Percentiles rank a stretch among this genome's conserved stretches.
Evolutionary conservation across 2,329 filamentous ascomycete genomes (phyloP).

Genomic region (Ophiobolus disseminans): DNA sequence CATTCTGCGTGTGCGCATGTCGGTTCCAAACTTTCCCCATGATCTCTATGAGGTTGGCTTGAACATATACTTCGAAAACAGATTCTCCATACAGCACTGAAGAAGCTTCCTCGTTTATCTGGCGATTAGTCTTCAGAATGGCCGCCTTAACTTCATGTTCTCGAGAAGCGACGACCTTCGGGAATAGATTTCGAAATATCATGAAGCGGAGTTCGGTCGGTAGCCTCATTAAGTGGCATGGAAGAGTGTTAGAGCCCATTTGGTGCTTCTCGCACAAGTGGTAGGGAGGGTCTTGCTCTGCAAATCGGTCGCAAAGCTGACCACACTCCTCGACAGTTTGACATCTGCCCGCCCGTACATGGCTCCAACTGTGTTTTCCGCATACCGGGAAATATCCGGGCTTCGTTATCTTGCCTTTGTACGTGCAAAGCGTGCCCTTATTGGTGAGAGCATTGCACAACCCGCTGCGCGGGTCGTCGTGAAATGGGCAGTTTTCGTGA

Average conservation of each 20-base stretch:
- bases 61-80: constrained; percentile 8
- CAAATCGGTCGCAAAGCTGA: constrained; percentile 13
- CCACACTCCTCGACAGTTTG: constrained; percentile 24
- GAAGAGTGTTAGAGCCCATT: constrained; percentile 13
- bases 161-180: constrained; percentile 1
- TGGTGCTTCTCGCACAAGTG: constrained; percentile 20
- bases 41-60: not conserved
- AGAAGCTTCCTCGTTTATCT: constrained; percentile 19
- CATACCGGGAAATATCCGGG: constrained; percentile 13
- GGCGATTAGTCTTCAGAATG: constrained; percentile 18
- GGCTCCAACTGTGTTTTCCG: not conserved
- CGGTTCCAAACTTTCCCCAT: constrained; percentile 2
- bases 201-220: constrained; percentile 24
- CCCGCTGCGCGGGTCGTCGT: not conserved
- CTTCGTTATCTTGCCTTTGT: constrained; percentile 1
- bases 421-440: constrained; percentile 6
- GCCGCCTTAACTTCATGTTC: not conserved
- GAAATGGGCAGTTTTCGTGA: constrained; percentile 7
- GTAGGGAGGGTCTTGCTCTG: constrained; percentile 9
- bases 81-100: constrained; percentile 17
- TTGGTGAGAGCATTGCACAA: constrained; percentile 9
- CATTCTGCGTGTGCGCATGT: not conserved
- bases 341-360: constrained; percentile 14
- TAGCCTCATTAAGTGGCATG: constrained; percentile 20
- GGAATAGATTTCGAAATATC: constrained; percentile 24